phyloP scores from a whole-genome alignment of 2,329 filamentous ascomycete genomes.

The Dactylellina haptotyla region DNA sequence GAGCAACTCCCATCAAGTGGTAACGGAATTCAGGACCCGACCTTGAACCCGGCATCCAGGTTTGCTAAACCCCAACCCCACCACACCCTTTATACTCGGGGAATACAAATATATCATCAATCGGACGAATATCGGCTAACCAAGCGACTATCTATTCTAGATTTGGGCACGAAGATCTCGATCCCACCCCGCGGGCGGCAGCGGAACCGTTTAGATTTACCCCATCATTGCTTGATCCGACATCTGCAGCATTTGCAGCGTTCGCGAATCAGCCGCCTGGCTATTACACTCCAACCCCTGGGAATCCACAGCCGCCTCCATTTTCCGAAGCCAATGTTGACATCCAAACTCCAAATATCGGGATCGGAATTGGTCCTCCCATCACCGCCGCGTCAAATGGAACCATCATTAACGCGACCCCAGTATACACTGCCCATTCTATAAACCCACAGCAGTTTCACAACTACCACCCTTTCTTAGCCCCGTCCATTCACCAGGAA shows the following conservation, averaged over 20 bases:
- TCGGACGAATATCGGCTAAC: not conserved
- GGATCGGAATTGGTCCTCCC: conserved; percentile 79
- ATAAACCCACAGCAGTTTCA: conserved; percentile 72
- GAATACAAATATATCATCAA: not conserved
- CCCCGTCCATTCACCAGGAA: conserved; percentile 68
- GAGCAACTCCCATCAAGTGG: conserved; percentile 37
- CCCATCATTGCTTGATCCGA: conserved; percentile 86
- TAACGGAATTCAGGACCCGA: conserved; percentile 38
- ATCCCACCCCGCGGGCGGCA: conserved; percentile 81
- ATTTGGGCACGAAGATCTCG: conserved; percentile 68
- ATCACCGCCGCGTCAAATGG: conserved; percentile 68
- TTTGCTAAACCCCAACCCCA: not conserved
- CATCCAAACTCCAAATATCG: conserved; percentile 82
- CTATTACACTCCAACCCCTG: conserved; percentile 89
- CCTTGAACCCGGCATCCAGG: conserved; percentile 32
- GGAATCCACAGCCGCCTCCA: conserved; percentile 74
- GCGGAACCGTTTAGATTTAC: conserved; percentile 89
- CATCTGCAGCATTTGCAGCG: conserved; percentile 79
- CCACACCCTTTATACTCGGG: not conserved
- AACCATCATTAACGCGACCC: conserved; percentile 22
- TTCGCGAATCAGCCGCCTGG: conserved; percentile 83
- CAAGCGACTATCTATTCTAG: conserved; percentile 19
- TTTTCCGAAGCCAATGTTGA: conserved; percentile 71
- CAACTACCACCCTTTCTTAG: conserved; percentile 75
- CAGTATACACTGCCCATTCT: conserved; percentile 69